Evolutionary conservation across 495 filamentous ascomycete genomes (phyloP).

Genomic region (Penicillium bovifimosum): DNA sequence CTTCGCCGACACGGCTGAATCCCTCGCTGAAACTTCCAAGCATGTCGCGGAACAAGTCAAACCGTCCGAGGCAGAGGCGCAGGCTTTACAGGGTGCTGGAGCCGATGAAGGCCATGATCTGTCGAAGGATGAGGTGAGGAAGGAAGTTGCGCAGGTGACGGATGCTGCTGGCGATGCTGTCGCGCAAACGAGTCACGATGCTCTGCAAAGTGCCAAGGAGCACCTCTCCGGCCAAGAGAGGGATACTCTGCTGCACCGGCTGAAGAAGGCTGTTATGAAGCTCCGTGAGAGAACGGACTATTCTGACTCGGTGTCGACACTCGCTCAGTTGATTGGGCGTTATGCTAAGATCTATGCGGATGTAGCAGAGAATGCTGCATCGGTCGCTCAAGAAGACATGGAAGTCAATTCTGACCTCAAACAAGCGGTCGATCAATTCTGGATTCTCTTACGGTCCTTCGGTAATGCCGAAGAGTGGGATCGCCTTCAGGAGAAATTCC

Average conservation of each 20-base stretch:
- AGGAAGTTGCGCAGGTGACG: conserved; percentile 58
- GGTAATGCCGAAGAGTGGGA: conserved; percentile 74
- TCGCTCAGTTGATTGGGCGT: conserved; percentile 68
- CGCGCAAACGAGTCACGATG: conserved; percentile 58
- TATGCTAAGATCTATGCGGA: conserved; percentile 75
- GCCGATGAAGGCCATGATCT: conserved; percentile 49
- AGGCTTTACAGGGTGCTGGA: conserved; percentile 52
- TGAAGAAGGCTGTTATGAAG: conserved; percentile 71
- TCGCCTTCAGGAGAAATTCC: conserved; percentile 57
- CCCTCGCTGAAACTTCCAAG: conserved; percentile 64
- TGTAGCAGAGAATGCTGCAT: conserved; percentile 57
- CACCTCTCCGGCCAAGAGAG: conserved; percentile 63
- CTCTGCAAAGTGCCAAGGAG: conserved; percentile 59
- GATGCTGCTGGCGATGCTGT: conserved; percentile 59
- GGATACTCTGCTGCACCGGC: conserved; percentile 63
- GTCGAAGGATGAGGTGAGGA: conserved; percentile 53
- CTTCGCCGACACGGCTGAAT: conserved; percentile 79
- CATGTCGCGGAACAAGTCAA: conserved; percentile 66
- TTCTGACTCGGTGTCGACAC: conserved; percentile 73
- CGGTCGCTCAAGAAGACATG: conserved; percentile 61
- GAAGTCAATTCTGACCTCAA: conserved; percentile 69
- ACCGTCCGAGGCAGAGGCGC: conserved; percentile 57
- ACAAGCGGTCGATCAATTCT: conserved; percentile 68
- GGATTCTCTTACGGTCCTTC: conserved; percentile 70
- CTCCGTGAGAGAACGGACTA: conserved; percentile 75